These are phyloP conservation scores for Backusella mclennaniae DNA, from an alignment of 192 early-diverging fungal genomes.

Conservation along the genomic window DNA sequence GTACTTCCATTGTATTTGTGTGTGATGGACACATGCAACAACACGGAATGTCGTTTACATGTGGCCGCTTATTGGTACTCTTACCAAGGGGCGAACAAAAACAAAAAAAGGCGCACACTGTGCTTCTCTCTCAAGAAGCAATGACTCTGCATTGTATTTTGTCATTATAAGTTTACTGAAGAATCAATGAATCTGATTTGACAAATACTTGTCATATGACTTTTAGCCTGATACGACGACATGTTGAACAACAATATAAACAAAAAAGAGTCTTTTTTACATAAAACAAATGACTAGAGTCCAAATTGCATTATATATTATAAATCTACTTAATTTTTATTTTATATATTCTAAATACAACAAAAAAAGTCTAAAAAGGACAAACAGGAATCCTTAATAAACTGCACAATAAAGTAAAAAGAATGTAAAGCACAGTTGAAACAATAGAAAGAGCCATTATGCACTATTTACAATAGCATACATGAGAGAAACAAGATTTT, in stretches of 20 bases:
- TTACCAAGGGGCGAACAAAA: background rate
- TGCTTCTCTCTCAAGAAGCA: background rate
- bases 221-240: background rate
- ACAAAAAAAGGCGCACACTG: background rate
- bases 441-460: background rate
- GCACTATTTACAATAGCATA: background rate
- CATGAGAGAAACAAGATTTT: background rate
- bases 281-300: background rate
- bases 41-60: background rate
- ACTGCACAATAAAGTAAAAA: background rate
- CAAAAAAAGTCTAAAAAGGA: background rate
- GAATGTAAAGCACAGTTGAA: background rate
- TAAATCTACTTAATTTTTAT: background rate
- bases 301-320: background rate
- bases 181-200: background rate
- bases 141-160: background rate
- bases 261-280: background rate
- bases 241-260: background rate
- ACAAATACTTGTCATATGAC: background rate
- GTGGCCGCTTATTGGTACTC: background rate
- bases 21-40: conserved; percentile 2
- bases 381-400: background rate
- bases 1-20: background rate
- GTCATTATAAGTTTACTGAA: background rate
- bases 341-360: background rate